Percentiles rank a stretch among this genome's conserved stretches.
These are phyloP conservation scores for Singerocomus rubriflavus DNA, from an alignment of 1,284 basidiomycete species.

Conservation along the genomic window DNA sequence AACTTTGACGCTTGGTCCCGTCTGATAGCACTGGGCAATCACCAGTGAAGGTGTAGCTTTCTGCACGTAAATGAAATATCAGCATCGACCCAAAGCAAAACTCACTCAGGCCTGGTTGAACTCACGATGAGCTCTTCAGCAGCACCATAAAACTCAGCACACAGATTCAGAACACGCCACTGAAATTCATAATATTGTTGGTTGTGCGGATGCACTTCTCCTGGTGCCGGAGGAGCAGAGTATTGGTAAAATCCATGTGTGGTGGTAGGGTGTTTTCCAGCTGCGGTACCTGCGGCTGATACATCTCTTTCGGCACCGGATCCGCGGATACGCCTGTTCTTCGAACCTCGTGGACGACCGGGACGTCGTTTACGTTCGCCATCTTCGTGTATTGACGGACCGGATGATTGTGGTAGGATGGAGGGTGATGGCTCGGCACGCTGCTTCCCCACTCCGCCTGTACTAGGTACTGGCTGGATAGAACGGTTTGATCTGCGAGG, in stretches of 20 bases:
- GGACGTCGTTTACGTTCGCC: constrained; percentile 57
- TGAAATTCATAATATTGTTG: constrained; percentile 81
- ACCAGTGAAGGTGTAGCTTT: constrained; percentile 71
- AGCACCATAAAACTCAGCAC: constrained; percentile 78
- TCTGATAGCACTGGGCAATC: constrained; percentile 74
- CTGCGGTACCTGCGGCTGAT: constrained; percentile 14
- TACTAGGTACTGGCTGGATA: constrained; percentile 16
- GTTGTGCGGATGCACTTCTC: constrained; percentile 60
- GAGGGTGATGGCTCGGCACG: constrained; percentile 18
- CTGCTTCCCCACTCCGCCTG: constrained; percentile 19
- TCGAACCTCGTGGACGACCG: constrained; percentile 72
- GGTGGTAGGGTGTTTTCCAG: constrained; percentile 18
- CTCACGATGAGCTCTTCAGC: constrained; percentile 79
- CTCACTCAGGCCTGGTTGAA: constrained; percentile 22
- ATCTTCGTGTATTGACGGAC: constrained; percentile 25
- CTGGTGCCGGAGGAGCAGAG: constrained; percentile 27
- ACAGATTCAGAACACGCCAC: constrained; percentile 76
- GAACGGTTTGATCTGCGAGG: constrained; percentile 25
- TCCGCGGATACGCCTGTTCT: constrained; percentile 55
- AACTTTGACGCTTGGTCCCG: constrained; percentile 62
- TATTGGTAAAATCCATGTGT: constrained; percentile 31
- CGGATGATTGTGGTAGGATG: constrained; percentile 18
- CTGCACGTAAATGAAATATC: constrained; percentile 35
- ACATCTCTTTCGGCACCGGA: constrained; percentile 32
- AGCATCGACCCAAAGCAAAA: constrained; percentile 8